Conservation (phyloP, 148 eudicot species). For the Rhododendron mucronatum region DNA sequence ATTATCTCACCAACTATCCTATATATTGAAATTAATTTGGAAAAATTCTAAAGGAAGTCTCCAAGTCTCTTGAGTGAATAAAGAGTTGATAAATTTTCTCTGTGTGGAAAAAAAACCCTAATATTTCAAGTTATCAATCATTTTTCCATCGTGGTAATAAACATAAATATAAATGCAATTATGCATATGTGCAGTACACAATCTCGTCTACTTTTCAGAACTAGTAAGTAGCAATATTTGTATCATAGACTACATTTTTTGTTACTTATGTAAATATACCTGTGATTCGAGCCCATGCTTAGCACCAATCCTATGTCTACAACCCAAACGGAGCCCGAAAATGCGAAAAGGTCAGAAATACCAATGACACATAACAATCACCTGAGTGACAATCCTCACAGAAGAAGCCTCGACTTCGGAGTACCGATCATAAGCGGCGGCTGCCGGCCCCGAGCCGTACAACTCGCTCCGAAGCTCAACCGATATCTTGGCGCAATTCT, state of each 20-base stretch:
- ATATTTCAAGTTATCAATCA: no score
- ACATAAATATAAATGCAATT: no score
- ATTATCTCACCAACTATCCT: no score
- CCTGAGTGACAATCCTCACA: constrained; percentile 85
- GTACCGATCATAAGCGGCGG: constrained; percentile 43
- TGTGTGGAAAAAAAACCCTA: no score
- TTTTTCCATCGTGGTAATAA: no score
- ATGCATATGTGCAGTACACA: neutral
- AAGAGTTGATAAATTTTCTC: no score
- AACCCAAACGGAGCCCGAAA: neutral
- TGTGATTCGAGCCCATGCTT: neutral
- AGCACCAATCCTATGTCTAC: no score
- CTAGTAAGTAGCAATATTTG: neutral
- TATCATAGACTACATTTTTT: neutral
- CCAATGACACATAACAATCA: constrained; percentile 17
- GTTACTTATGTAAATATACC: neutral
- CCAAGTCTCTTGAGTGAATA: no score
- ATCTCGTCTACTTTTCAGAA: neutral
- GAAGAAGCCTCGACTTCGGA: constrained; percentile 69
- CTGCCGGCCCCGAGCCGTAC: constrained; percentile 41
- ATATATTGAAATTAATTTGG: no score
- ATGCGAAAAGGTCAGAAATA: neutral
- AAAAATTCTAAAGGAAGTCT: no score
- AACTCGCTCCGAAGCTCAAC: constrained; percentile 71
- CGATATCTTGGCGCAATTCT: constrained; percentile 77